Base-by-base conservation (phyloP, 495 filamentous ascomycete species). In the Penicillium simplicissimum region DNA sequence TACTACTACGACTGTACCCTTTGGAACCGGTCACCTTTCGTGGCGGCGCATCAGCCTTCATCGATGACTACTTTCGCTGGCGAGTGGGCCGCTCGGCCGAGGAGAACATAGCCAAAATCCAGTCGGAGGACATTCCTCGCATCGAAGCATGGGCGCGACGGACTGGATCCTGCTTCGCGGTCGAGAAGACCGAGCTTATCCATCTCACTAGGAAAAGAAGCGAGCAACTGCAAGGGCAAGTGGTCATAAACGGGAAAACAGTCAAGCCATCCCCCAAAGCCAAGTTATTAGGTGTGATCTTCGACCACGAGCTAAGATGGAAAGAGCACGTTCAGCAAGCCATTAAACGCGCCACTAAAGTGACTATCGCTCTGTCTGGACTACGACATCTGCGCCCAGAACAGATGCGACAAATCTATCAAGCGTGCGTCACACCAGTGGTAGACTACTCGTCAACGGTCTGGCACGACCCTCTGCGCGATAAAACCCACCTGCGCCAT, bases 121-220 rank as follows among this genome's bases (percentile, higher is more conserved):
- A 66, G 4, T 45, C 19, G 2, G 42, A 45, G 11, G 42, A 45
- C 10, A 67, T 70, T 8, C 59, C 67, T 3, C 58, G 67, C 0
- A 70, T 40, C 33, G 59, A 72, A 33, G 13, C 1, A n/a, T 70
- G 53, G 70, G 63, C 61, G 0, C 42, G 45, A 9, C 19, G 31
- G n/a, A 71, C 65, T 3, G 60, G 68, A 0, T 64, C 62, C 17
- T 52, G 52, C 37, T 36, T 74, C 38, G 38, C 61, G n/a, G 58
- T 59, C 1, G 66, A 74, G 55, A 74, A 74, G 49, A 71, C 63
- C 9, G 62, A 68, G 21, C 61, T 74, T 0, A 71, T 74, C 43
- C 61, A 74, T 43, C 9, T 74, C 21, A 70, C 59, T 5, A 64
- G 64, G 19, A 48, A 53, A 10, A 63, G 21, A 34, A n/a, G 21